Base-by-base conservation (phyloP, 768 basidiomycete species). In the Rubroboletus satanas region DNA sequence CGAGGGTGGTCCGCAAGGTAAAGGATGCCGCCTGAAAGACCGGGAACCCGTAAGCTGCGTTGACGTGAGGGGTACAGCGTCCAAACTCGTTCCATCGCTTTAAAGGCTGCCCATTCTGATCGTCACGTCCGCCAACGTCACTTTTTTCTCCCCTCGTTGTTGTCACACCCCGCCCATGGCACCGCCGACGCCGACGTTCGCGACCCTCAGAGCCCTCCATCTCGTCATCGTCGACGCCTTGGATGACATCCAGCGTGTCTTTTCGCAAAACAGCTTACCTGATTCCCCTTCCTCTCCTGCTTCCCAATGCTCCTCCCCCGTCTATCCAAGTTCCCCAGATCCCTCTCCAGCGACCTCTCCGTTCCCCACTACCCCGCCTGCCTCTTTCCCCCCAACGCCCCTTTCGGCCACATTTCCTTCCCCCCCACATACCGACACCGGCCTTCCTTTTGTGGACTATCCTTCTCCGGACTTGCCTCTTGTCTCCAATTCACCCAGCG, bases 211-310 rank as follows among this genome's bases (percentile, higher is more conserved):
- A 44, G 79, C 82, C 33, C 79, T 89, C 41, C 82, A 87, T 58
- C 70, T 78, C 58, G 79, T 89, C 64, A 79, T 90, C 60, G 83
- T 82, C 62, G 76, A 84, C 59, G 85, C 87, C 26, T 71, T 89
- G 58, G 78, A 83, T 69, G 84, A 87, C 61, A 84, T 90, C 15
- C 82, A 88, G 67, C 73, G 73, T 48, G 72, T 86, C 48, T 88
- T 84, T 65, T 66, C 72, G 29, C 65, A 66, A 15, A 50, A 37
- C 1, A 32, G 5, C 11, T 8, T 45, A 4, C 52, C 45, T 1
- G 58, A 60, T 3, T 11, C 69, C 18, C 51, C 59, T 10, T 45
- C 55, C 15, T 53, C 54, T 5, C 58, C 58, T 36, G 43, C 61
- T 2, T 65, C 62, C 0, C 61, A 38, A 7, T 56, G 47, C 26